A percentile compares a stretch with the other conserved stretches of the same genome.
These are phyloP conservation scores for Trichoderma sp. DNA, from an alignment of 2,329 filamentous ascomycete species.

Conservation along the genomic window DNA sequence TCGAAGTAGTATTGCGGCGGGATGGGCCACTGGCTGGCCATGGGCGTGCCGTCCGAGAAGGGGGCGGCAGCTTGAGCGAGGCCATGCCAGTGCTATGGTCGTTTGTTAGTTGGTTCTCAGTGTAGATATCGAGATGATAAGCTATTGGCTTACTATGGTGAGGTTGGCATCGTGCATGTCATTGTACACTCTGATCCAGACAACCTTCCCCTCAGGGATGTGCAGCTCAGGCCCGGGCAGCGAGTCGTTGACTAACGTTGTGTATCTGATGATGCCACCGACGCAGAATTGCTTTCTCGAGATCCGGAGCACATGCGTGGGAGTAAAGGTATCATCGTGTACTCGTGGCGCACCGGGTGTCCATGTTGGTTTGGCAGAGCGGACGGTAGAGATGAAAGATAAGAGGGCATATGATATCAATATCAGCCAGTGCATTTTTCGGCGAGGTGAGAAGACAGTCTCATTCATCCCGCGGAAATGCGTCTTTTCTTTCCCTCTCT, in stretches of 20 bases:
- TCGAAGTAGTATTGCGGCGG: constrained; percentile 64
- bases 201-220: constrained; percentile 47
- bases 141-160: constrained; percentile 51
- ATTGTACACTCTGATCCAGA: constrained; percentile 62
- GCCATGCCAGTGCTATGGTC: constrained; percentile 65
- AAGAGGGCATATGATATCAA: not conserved
- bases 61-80: constrained; percentile 60
- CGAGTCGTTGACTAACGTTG: constrained; percentile 52
- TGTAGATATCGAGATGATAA: not conserved
- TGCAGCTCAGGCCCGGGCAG: constrained; percentile 53
- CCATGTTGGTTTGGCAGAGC: not conserved
- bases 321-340: constrained; percentile 39
- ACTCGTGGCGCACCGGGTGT: not conserved
- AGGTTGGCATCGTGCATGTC: constrained; percentile 54
- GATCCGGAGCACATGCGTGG: constrained; percentile 51
- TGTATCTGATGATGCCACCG: constrained; percentile 25
- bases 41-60: constrained; percentile 64
- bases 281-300: constrained; percentile 42
- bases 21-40: constrained; percentile 66
- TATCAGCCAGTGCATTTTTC: not conserved
- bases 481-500: not conserved
- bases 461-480: not conserved
- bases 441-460: not conserved
- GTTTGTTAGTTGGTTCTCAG: not conserved
- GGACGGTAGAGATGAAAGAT: not conserved